phyloP scores from a whole-genome alignment of 2,329 filamentous ascomycete genomes.

The Fusarium mangiferae region DNA sequence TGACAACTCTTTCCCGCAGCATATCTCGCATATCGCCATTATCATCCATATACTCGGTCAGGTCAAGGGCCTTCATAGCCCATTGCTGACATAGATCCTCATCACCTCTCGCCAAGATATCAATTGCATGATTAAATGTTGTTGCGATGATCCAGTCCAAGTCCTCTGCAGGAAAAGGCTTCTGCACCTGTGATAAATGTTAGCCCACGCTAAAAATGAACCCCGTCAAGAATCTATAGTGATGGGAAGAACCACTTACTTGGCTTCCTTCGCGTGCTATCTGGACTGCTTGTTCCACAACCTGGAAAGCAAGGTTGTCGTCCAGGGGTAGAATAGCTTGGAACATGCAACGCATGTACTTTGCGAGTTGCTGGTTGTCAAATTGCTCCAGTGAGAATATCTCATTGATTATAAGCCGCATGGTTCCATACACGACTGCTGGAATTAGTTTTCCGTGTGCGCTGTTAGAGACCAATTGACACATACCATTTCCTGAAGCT shows the following conservation, averaged over 20 bases:
- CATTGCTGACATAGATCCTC: constrained; percentile 67
- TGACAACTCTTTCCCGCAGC: constrained; percentile 58
- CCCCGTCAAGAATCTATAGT: not conserved
- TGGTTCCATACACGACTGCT: constrained; percentile 60
- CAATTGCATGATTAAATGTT: constrained; percentile 76
- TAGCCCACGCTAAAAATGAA: constrained; percentile 23
- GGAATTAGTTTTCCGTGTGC: not conserved
- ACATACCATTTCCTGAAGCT: constrained; percentile 62
- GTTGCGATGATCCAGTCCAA: constrained; percentile 80
- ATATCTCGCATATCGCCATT: constrained; percentile 56
- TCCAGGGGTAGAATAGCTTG: constrained; percentile 71
- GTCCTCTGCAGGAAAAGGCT: constrained; percentile 71
- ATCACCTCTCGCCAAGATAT: constrained; percentile 68
- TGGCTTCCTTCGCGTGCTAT: constrained; percentile 62
- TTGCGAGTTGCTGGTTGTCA: constrained; percentile 70
- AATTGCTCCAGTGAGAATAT: constrained; percentile 68
- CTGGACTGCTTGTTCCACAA: constrained; percentile 71
- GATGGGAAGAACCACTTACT: constrained; percentile 46
- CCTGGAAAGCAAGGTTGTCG: constrained; percentile 64
- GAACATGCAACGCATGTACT: constrained; percentile 83
- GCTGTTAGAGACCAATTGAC: not conserved
- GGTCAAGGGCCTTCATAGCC: constrained; percentile 69
- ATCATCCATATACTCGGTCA: constrained; percentile 70
- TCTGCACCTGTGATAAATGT: constrained; percentile 47
- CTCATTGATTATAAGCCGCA: constrained; percentile 76